Evolutionary conservation across 345 rosid genomes (phyloP), one percentile per base, ranked within the genome.

Genomic region (Melaleuca quinquenervia): DNA sequence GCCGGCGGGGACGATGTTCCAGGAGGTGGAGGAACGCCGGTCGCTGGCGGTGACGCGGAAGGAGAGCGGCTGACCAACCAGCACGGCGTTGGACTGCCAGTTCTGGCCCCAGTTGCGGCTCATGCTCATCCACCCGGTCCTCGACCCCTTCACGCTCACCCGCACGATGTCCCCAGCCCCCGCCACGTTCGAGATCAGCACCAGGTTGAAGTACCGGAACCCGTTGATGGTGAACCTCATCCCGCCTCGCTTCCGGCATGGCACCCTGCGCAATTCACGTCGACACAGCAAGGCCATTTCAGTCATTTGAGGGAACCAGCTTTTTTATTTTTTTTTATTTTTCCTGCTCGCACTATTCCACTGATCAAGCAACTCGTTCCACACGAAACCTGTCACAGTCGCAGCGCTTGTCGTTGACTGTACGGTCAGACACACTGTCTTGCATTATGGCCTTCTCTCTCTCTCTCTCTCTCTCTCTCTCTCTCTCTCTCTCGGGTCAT

Each of bases 201-300:
- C 62, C 84, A 83, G 84, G 84, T 83, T 83, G 84, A 52, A 83
- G 84, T 83, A 83, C 62, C 84, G 60, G 55, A 83, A 83, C n/a
- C 84, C 84, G 84, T 83, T 83, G 84, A 83, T 83, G 84, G 84
- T 83, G 84, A 83, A 52, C 62, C 84, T 83, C 11, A 83, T 83
- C 60, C 84, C 84, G 44, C 84, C 84, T 26, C 60, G 55, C 84
- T 83, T 83, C 84, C 84, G 60, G 84, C 84, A 83, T 1, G 84
- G 50, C n/a, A 83, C 49, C 86, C 56, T 49, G 78, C 80, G 80
- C 24, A 70, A 36, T 70, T 70, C 48, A 36, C 80, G 80, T 36
- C 48, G 9, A 36, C 7, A 70, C 26, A 36, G 80, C 80, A 18
- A 44, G 80, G 48, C 7, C 80, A 70, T 70, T 18, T 70, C 80